These are phyloP conservation scores for Pezicula radicicola DNA, from an alignment of 2,329 filamentous ascomycete genomes.

Conservation along the genomic window DNA sequence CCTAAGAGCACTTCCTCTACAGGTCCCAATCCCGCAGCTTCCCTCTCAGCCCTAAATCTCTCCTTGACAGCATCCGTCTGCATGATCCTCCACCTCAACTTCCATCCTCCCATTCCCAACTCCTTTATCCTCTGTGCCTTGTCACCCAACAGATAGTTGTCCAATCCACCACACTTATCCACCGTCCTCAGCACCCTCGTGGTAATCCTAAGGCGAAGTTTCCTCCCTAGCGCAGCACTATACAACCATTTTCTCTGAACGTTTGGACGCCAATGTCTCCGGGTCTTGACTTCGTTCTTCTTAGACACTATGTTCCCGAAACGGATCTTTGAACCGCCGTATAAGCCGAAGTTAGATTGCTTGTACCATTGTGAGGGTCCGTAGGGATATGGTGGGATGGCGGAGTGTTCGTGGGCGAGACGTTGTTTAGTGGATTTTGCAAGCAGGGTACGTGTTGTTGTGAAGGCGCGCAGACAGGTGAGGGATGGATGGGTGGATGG, in stretches of 20 bases:
- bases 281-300: constrained; percentile 66
- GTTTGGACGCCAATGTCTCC: constrained; percentile 74
- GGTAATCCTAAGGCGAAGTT: constrained; percentile 66
- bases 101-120: constrained; percentile 87
- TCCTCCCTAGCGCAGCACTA: constrained; percentile 57
- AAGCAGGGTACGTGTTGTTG: constrained; percentile 18
- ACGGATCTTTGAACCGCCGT: constrained; percentile 67
- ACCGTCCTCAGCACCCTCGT: constrained; percentile 70
- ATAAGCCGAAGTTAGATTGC: constrained; percentile 74
- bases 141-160: constrained; percentile 84
- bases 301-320: constrained; percentile 76
- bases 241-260: constrained; percentile 61
- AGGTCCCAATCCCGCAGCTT: constrained; percentile 60
- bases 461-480: constrained; percentile 29
- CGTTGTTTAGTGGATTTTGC: constrained; percentile 33
- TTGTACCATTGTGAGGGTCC: constrained; percentile 71
- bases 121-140: constrained; percentile 78
- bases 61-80: constrained; percentile 67
- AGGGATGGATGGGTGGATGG: constrained; percentile 20
- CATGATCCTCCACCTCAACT: constrained; percentile 85
- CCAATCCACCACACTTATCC: constrained; percentile 82
- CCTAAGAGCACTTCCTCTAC: constrained; percentile 35
- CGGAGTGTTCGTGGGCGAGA: constrained; percentile 27
- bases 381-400: constrained; percentile 66
- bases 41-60: constrained; percentile 63